These are phyloP conservation scores for Malassezia cuniculi DNA, from an alignment of 1,284 basidiomycete genomes.

Conservation along the genomic window DNA sequence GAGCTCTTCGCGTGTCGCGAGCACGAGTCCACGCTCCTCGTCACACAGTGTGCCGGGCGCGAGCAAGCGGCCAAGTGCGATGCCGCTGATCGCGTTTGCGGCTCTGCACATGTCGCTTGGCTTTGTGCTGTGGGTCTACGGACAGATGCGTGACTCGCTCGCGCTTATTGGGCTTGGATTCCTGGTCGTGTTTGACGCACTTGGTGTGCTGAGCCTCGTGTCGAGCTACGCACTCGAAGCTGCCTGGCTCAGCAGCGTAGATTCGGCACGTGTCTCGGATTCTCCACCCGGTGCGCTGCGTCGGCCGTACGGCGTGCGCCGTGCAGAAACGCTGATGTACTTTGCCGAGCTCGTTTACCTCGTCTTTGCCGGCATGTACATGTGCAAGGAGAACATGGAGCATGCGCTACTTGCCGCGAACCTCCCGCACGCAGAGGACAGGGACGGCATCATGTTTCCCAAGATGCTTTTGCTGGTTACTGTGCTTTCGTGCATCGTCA, in stretches of 20 bases:
- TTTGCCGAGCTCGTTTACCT: conserved; percentile 81
- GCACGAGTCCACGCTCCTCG: no score
- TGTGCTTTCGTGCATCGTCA: conserved; percentile 21
- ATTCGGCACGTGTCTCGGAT: neutral
- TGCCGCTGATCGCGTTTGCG: conserved; percentile 46
- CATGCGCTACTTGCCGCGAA: conserved; percentile 38
- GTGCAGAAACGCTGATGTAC: conserved; percentile 63
- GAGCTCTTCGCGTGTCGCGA: no score
- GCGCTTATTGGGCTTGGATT: conserved; percentile 82
- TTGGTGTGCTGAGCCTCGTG: conserved; percentile 28
- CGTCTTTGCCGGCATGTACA: conserved; percentile 77
- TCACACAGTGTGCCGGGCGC: no score
- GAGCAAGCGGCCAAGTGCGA: neutral
- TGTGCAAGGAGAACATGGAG: conserved; percentile 74
- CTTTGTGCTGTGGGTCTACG: conserved; percentile 67
- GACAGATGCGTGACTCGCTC: conserved; percentile 75
- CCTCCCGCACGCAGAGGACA: conserved; percentile 13
- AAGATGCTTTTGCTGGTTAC: conserved; percentile 20
- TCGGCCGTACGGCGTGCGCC: conserved; percentile 52
- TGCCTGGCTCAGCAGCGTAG: neutral
- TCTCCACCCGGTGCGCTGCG: neutral
- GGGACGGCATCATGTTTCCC: conserved; percentile 20
- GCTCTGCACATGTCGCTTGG: conserved; percentile 50
- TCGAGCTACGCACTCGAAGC: neutral
- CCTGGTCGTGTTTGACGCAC: conserved; percentile 83